Evolutionary conservation across 371 early-diverging fungal genomes (phyloP).

Genomic region (Globomyces sp.): DNA sequence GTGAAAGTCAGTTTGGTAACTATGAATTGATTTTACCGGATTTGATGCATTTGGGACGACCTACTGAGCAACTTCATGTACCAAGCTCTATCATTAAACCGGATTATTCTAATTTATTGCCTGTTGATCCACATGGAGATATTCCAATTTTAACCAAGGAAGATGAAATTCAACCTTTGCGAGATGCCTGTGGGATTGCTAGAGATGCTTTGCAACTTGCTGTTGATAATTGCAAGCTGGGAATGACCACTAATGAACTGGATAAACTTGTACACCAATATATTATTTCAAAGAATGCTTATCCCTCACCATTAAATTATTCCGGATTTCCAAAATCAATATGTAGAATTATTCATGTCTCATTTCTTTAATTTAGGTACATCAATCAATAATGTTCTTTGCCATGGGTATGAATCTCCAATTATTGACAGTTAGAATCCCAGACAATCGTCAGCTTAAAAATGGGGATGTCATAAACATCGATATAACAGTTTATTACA

Average conservation of each 20-base stretch:
- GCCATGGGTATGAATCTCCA: constrained; percentile 54
- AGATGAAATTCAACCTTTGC: constrained; percentile 23
- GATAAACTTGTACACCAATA: constrained; percentile 1
- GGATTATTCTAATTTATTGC: constrained; percentile 18
- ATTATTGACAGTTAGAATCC: constrained; percentile 54
- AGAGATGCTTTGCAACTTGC: constrained; percentile 52
- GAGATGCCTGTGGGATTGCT: constrained; percentile 48
- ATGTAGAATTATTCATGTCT: constrained; percentile 2
- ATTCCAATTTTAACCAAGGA: constrained; percentile 18
- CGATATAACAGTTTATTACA: constrained; percentile 61
- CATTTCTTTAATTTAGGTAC: constrained; percentile 11
- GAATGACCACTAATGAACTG: constrained; percentile 4
- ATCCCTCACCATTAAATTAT: constrained; percentile 87
- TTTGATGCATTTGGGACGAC: constrained; percentile 4
- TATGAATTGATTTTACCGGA: constrained; percentile 32
- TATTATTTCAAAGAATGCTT: constrained; percentile 58
- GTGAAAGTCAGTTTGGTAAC: constrained; percentile 24
- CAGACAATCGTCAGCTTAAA: constrained; percentile 70
- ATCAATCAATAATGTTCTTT: constrained; percentile 83
- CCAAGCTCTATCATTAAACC: constrained; percentile 23
- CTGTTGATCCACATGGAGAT: constrained; percentile 9
- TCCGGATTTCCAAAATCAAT: constrained; percentile 81
- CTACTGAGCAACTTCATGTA: constrained; percentile 4
- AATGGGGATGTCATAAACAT: constrained; percentile 88
- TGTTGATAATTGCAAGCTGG: not conserved